These are phyloP conservation scores for Sphaerostilbella broomeana DNA, from an alignment of 2,329 filamentous ascomycete species.

Conservation along the genomic window DNA sequence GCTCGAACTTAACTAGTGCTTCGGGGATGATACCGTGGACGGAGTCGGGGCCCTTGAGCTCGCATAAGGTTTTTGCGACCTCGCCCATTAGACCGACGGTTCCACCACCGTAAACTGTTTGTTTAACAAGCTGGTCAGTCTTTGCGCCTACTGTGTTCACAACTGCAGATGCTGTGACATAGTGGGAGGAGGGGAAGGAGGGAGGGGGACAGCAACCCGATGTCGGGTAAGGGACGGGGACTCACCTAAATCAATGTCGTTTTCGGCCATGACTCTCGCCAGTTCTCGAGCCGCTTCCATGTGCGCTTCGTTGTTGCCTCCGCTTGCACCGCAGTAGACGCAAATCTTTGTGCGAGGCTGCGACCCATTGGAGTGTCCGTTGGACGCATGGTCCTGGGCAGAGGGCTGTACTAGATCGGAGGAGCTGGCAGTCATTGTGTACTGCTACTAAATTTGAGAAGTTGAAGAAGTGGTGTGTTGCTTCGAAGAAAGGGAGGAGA, in stretches of 20 bases:
- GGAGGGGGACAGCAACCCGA: too few species aligned
- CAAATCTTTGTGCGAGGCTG: constrained; percentile 66
- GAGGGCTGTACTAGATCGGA: constrained; percentile 12
- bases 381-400: constrained; percentile 22
- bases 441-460: too few species aligned
- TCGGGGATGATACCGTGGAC: constrained; percentile 94
- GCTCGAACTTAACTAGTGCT: constrained; percentile 75
- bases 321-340: constrained; percentile 85
- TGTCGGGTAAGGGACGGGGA: constrained; percentile 14
- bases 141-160: neutral
- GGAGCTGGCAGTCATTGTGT: constrained; percentile 26
- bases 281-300: constrained; percentile 71
- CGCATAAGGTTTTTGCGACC: constrained; percentile 76
- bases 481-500: neutral
- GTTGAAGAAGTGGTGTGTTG: neutral
- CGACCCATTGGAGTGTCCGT: constrained; percentile 22
- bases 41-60: constrained; percentile 68
- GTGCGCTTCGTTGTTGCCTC: constrained; percentile 67
- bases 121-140: neutral
- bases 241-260: constrained; percentile 68
- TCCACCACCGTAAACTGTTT: constrained; percentile 81
- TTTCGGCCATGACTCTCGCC: constrained; percentile 64
- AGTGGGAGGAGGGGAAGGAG: too few species aligned
- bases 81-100: constrained; percentile 96
- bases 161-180: too few species aligned